Conservation (phyloP, 2,329 filamentous ascomycete species). For the Sarocladiaceae sp. region DNA sequence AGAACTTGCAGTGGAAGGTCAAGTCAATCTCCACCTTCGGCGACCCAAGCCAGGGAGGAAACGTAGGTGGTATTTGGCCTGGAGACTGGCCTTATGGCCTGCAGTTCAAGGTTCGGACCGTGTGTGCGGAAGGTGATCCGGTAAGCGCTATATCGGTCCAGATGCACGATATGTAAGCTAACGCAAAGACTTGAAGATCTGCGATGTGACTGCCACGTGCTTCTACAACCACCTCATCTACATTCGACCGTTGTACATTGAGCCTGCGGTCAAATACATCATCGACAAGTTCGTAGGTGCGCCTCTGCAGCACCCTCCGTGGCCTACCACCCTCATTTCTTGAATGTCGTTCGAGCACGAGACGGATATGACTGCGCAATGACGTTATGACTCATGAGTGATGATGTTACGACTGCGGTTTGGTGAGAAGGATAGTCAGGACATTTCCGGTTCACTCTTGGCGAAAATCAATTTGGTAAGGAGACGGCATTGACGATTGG, state of each 20-base stretch:
- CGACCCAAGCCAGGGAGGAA: conserved; percentile 9
- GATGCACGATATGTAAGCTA: too few relatives aligned
- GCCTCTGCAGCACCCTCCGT: too few relatives aligned
- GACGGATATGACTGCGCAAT: too few relatives aligned
- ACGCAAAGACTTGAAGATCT: conserved; percentile 7
- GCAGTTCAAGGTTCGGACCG: conserved; percentile 10
- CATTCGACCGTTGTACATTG: conserved; percentile 11
- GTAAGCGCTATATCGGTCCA: too few relatives aligned
- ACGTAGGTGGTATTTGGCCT: background rate
- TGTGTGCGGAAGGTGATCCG: conserved; percentile 11
- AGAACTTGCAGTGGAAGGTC: conserved; percentile 10
- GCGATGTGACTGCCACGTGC: conserved; percentile 9
- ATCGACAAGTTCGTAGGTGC: background rate
- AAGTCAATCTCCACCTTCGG: conserved; percentile 13
- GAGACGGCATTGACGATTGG: too few relatives aligned
- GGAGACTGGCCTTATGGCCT: conserved; percentile 10
- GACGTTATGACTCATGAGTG: too few relatives aligned
- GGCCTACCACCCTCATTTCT: too few relatives aligned
- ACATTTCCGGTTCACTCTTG: too few relatives aligned
- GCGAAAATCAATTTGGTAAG: too few relatives aligned
- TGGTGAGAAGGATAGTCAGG: too few relatives aligned
- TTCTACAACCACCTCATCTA: conserved; percentile 11
- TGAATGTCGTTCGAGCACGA: too few relatives aligned
- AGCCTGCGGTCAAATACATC: conserved; percentile 10
- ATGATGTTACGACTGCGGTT: too few relatives aligned